Evolutionary conservation across 1,139 yeast species (phyloP).

Genomic region (Yamadazyma friedrichii): DNA sequence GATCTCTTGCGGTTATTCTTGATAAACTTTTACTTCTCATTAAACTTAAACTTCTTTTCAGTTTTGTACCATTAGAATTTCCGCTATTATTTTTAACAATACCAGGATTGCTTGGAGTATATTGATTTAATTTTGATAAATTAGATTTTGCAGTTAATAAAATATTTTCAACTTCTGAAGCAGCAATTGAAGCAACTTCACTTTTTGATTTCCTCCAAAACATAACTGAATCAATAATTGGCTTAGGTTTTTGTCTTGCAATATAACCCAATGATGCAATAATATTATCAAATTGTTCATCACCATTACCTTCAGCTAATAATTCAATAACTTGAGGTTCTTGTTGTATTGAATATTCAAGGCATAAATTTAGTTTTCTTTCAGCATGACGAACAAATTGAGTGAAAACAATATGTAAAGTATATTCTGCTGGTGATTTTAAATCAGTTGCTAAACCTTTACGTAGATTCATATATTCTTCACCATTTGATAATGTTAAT

Average conservation of each 20-base stretch:
- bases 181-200: constrained; percentile 79
- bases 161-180: constrained; percentile 54
- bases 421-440: constrained; percentile 89
- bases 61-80: constrained; percentile 15
- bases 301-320: constrained; percentile 78
- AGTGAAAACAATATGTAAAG: constrained; percentile 89
- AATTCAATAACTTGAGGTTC: constrained; percentile 83
- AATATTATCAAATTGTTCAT: constrained; percentile 80
- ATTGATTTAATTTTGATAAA: constrained; percentile 12
- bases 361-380: constrained; percentile 71
- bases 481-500: constrained; percentile 30
- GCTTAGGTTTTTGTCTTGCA: constrained; percentile 87
- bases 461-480: constrained; percentile 35
- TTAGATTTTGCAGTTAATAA: constrained; percentile 22
- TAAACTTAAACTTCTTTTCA: constrained; percentile 41
- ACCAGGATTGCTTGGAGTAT: constrained; percentile 13
- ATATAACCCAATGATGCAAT: constrained; percentile 86
- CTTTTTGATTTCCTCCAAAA: constrained; percentile 93
- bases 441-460: constrained; percentile 58
- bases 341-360: constrained; percentile 62
- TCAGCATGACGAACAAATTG: constrained; percentile 95
- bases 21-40: constrained; percentile 44
- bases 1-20: constrained; percentile 26
- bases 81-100: constrained; percentile 12
- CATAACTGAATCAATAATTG: constrained; percentile 97